These are phyloP conservation scores for Aspergillus ochraceus DNA, from an alignment of 2,329 filamentous ascomycete species.

Conservation along the genomic window DNA sequence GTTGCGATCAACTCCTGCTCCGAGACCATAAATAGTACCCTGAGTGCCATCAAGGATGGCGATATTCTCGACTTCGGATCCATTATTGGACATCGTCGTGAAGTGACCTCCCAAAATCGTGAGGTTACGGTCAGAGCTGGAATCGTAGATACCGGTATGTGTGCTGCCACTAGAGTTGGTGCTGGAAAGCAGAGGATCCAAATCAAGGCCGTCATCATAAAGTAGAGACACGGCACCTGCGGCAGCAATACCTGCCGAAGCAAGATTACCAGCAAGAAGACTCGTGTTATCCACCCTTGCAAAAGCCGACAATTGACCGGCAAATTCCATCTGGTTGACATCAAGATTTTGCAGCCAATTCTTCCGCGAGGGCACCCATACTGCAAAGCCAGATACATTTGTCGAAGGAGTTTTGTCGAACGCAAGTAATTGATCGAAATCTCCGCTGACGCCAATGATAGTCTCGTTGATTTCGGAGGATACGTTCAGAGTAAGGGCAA, in stretches of 20 bases:
- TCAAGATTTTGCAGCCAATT: conserved; percentile 87
- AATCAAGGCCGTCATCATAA: conserved; percentile 33
- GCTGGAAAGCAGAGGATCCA: conserved; percentile 51
- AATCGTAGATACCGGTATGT: conserved; percentile 77
- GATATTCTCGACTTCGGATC: conserved; percentile 74
- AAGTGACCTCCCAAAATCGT: conserved; percentile 91
- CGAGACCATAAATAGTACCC: conserved; percentile 68
- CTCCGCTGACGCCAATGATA: conserved; percentile 76
- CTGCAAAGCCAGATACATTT: conserved; percentile 71
- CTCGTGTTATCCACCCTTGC: conserved; percentile 59
- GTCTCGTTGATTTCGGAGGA: conserved; percentile 67
- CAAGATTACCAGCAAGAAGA: conserved; percentile 80
- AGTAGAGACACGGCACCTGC: conserved; percentile 71
- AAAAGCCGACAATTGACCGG: conserved; percentile 70
- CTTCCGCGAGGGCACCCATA: conserved; percentile 82
- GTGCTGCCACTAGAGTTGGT: conserved; percentile 41
- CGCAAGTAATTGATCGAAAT: conserved; percentile 70
- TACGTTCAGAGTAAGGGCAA: conserved; percentile 77
- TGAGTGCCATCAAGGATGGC: conserved; percentile 78
- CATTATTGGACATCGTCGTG: conserved; percentile 66
- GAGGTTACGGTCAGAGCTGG: conserved; percentile 68
- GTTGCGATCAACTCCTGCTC: conserved; percentile 61
- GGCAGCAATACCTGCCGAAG: conserved; percentile 70
- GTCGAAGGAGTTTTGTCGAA: conserved; percentile 64
- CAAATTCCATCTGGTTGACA: conserved; percentile 63